Evolutionary conservation across 2,329 filamentous ascomycete genomes (phyloP), one percentile per base, ranked within the genome.

Genomic region (Fusarium sp.): DNA sequence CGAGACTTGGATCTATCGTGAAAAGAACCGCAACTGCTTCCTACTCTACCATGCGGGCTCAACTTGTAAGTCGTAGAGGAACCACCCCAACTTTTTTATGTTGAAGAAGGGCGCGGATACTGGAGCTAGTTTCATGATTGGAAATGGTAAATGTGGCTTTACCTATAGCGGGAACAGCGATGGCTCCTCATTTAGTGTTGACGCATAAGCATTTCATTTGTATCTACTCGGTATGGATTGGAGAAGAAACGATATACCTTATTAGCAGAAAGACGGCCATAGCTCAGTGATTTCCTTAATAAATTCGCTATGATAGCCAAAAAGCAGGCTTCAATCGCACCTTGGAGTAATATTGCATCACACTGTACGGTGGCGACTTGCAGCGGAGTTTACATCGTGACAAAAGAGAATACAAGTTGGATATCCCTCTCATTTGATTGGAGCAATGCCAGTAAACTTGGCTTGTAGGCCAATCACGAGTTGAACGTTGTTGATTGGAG

Each of bases 111-210:
- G 45, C 4, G 8, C 16, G 1, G 45, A 65, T 16, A 52, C 40
- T n/a, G 52, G 59, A 2, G 23, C 52, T 34, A 59, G 62, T 0
- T 52, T 46, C 5, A 26, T 64, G 13, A 30, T 51, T 42, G 59
- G 62, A 0, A 58, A 65, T 10, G 45, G 59, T 4, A 41, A 41
- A 11, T 65, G 62, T 1, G 52, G 62, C 0, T 65, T 28, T 5
- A 65, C 53, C 0, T 65, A 64, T 12, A 65, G 62, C 1, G 42
- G 62, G 0, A 59, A 65, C 10, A 59, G 60, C 1, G 62, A 64
- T 16, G 60, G 36, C 5, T 40, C 42, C 0, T 34, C 57, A 8
- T 65, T 65, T 20, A 58, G 33, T 2, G 53, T 59, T 0, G 40
- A 65, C 26, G 4, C 11, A 13, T 62, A 13, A 31, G 7, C 30